Conservation (phyloP, 257 asterid species). For the Ballota nigra region DNA sequence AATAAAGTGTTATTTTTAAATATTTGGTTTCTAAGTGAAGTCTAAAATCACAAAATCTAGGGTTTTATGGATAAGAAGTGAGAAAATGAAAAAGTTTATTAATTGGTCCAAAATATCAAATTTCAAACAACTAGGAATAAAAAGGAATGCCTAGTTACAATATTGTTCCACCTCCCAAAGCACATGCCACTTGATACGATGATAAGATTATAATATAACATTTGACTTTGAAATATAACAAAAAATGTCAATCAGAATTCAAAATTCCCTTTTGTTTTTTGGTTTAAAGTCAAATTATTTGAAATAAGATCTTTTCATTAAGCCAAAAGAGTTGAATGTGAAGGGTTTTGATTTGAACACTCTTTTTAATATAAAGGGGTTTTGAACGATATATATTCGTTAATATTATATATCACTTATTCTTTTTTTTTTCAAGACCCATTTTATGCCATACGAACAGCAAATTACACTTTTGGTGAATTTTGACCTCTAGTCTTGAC, state of each 20-base stretch:
- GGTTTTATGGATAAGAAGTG: not conserved
- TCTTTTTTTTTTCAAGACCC: not conserved
- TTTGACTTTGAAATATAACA: not conserved
- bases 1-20: too few species aligned
- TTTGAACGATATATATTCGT: not conserved
- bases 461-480: not conserved
- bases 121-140: constrained; percentile 11
- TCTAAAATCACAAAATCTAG: not conserved
- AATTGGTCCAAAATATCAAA: not conserved
- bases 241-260: not conserved
- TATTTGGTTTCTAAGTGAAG: not conserved
- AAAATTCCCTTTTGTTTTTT: not conserved
- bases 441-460: constrained; percentile 8
- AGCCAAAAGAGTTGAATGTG: not conserved
- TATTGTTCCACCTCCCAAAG: not conserved
- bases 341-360: not conserved
- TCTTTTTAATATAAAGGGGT: not conserved
- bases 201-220: not conserved
- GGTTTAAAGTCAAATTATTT: constrained; percentile 8
- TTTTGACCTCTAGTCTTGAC: constrained; percentile 4
- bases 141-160: not conserved
- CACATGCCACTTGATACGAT: constrained; percentile 18
- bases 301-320: not conserved
- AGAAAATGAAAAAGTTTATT: not conserved
- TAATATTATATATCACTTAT: not conserved